Evolutionary conservation across 768 basidiomycete genomes (phyloP).

Genomic region (Scleroderma bovista): DNA sequence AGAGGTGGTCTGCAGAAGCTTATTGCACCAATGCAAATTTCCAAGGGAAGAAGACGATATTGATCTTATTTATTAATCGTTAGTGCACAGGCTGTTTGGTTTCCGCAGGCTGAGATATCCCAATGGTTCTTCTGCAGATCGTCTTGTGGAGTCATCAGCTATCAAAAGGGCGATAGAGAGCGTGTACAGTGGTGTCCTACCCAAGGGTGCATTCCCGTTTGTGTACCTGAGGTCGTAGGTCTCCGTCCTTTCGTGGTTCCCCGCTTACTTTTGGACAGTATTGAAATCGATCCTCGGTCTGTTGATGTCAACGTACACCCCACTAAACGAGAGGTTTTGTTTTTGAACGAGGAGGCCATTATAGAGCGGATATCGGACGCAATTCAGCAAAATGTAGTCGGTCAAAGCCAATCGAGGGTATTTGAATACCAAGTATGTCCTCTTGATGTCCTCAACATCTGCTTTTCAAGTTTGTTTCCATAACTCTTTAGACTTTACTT

Average conservation of each 20-base stretch:
- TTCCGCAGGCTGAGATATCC: not conserved
- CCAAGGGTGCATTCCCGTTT: slow-evolving; percentile 87
- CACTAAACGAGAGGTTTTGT: slow-evolving; percentile 95
- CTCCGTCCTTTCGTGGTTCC: not conserved
- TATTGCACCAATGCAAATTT: slow-evolving; percentile 86
- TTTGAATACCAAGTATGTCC: slow-evolving; percentile 70
- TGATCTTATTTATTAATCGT: slow-evolving; percentile 96
- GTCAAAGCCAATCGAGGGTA: slow-evolving; percentile 56
- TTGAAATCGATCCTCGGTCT: slow-evolving; percentile 78
- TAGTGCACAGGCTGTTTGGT: slow-evolving; percentile 21
- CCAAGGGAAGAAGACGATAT: slow-evolving; percentile 78
- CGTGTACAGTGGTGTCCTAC: slow-evolving; percentile 77
- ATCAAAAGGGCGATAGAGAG: slow-evolving; percentile 86
- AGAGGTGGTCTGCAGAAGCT: slow-evolving; percentile 67
- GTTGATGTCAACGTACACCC: slow-evolving; percentile 99
- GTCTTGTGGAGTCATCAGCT: slow-evolving; percentile 82
- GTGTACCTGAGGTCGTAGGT: slow-evolving; percentile 81
- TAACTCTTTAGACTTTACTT: slow-evolving; percentile 45
- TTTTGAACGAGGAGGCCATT: slow-evolving; percentile 85
- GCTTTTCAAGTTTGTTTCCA: not conserved
- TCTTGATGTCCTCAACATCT: not conserved
- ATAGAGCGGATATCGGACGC: slow-evolving; percentile 69
- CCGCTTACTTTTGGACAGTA: slow-evolving; percentile 34
- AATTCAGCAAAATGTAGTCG: slow-evolving; percentile 60
- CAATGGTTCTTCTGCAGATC: slow-evolving; percentile 49